Evolutionary conservation across 1,139 yeast genomes (phyloP).

Genomic region (Blastobotrys serpentis): DNA sequence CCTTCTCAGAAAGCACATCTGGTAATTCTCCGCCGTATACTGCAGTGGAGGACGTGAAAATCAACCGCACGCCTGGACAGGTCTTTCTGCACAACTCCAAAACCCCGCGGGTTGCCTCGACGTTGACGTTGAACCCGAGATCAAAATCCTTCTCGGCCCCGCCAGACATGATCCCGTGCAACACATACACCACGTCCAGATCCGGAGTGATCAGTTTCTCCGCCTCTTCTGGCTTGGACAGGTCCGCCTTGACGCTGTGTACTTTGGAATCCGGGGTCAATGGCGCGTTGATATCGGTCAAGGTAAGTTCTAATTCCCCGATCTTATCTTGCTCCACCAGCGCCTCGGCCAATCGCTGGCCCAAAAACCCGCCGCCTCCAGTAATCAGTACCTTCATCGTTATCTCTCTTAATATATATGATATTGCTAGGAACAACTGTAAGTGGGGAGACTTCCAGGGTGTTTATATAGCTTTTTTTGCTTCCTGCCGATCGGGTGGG

Average conservation of each 20-base stretch:
- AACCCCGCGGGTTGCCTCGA: constrained; percentile 27
- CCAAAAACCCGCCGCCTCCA: constrained; percentile 29
- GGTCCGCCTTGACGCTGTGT: constrained; percentile 22
- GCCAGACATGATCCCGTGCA: constrained; percentile 33
- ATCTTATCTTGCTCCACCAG: constrained; percentile 20
- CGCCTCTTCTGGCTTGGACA: constrained; percentile 17
- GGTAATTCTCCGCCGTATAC: constrained; percentile 29
- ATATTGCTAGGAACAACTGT: no score
- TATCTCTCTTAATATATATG: neutral
- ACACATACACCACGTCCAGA: constrained; percentile 24
- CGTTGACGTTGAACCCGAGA: constrained; percentile 29
- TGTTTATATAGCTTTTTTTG: no score
- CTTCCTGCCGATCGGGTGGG: no score
- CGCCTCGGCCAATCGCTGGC: constrained; percentile 25
- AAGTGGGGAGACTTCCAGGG: no score
- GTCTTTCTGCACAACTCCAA: constrained; percentile 23
- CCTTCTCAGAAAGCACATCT: constrained; percentile 23
- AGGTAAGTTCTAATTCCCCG: constrained; percentile 19
- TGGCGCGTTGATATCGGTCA: constrained; percentile 27
- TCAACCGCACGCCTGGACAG: constrained; percentile 21
- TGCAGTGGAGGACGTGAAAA: constrained; percentile 28
- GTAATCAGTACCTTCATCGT: constrained; percentile 24
- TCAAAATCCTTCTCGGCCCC: constrained; percentile 30
- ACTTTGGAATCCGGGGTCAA: constrained; percentile 18
- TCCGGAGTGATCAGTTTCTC: constrained; percentile 19